Percentiles rank a stretch among this genome's conserved stretches.
phyloP scores from a whole-genome alignment of 352 stramenopile species.

The Phytophthora melonis region DNA sequence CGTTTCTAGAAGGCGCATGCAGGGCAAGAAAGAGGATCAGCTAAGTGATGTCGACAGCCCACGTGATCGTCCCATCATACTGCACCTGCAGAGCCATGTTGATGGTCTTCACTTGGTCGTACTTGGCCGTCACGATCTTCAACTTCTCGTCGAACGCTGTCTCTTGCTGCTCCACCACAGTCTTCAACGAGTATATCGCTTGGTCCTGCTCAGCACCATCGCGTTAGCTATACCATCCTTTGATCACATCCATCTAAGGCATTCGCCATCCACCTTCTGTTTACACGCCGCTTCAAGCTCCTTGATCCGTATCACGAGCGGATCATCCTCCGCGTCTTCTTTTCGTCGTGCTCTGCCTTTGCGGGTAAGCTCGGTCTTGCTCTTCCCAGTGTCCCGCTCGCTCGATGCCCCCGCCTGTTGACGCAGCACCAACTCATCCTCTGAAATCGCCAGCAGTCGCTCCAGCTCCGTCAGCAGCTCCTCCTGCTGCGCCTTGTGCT shows the following conservation, averaged over 20 bases:
- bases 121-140: slow-evolving; percentile 74
- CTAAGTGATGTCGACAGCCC: neutral
- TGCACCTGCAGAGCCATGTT: slow-evolving; percentile 79
- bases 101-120: slow-evolving; percentile 83
- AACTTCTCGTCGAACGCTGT: slow-evolving; percentile 73
- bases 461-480: slow-evolving; percentile 65
- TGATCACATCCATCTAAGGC: neutral
- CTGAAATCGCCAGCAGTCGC: slow-evolving; percentile 44
- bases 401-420: slow-evolving; percentile 10
- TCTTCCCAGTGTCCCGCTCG: slow-evolving; percentile 19
- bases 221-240: neutral
- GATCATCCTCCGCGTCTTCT: slow-evolving; percentile 31
- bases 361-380: slow-evolving; percentile 13
- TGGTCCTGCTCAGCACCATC: slow-evolving; percentile 57
- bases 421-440: slow-evolving; percentile 38
- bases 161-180: slow-evolving; percentile 78
- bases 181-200: slow-evolving; percentile 65
- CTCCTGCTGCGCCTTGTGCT: slow-evolving; percentile 59
- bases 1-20: slow-evolving; percentile 49
- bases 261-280: slow-evolving; percentile 60
- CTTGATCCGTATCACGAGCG: slow-evolving; percentile 45
- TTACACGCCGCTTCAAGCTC: slow-evolving; percentile 81
- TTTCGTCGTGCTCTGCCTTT: slow-evolving; percentile 24
- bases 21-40: neutral
- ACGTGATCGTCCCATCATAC: neutral